Evolutionary conservation across 257 asterid genomes (phyloP), one percentile per base, ranked within the genome.

Genomic region (Solanum bulbocastanum): DNA sequence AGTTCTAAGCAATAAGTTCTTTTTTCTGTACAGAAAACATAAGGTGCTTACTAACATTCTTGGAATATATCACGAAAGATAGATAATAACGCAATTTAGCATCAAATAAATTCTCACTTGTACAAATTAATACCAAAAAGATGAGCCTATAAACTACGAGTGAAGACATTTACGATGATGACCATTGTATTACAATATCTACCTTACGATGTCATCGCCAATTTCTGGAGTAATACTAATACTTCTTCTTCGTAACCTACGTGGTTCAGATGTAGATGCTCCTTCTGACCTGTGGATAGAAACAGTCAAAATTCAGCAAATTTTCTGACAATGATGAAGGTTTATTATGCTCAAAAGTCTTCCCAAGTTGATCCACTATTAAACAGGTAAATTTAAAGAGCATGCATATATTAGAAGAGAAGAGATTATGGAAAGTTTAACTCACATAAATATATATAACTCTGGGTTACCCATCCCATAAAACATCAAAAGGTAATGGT

Each of bases 171-270:
- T 30, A 49, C 49, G 69, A 82, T 32, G 8, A 18, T 76, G 86
- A 49, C 2, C 69, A 49, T 3, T 56, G 39, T 23, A 82, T 52
- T 73, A 83, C 81, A 87, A 84, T 88, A 88, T 90, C 90, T 89
- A 97, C 99, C 99, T 97, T 89, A 94, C 99, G 86, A 96, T 97
- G 90, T 97, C 99, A 91, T 97, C 99, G 89, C 99, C 95, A 86
- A 97, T 95, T 90, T 97, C 99, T 22, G 99, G 99, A 81, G 98
- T 96, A 93, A 96, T 95, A 89, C 99, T 97, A 73, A 97, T 92
- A 93, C 99, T 96, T 91, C 99, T 94, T 91, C 99, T 91, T 91
- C 99, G 94, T 88, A 93, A 72, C 88, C 96, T 94, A 85, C 98
- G 98, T 36, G 96, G 89, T 22, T 97, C 99, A 33, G 95, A 89